Percentiles rank a stretch among this genome's conserved stretches.
Conservation (phyloP, 805 yeast genomes). For the Saturnispora zaruensis region DNA sequence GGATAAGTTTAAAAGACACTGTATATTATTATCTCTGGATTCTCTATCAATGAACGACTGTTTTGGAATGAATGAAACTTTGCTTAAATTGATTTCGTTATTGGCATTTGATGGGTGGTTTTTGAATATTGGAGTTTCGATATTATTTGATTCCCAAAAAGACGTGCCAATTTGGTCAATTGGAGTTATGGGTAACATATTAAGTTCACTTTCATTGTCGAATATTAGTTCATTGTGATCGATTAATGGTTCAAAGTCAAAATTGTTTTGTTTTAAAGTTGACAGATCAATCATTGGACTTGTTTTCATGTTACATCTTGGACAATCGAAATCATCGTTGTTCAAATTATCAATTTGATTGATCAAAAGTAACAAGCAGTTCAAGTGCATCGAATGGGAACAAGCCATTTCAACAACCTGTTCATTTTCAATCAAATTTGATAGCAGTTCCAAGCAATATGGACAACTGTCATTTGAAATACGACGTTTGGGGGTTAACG, state of each 20-base stretch:
- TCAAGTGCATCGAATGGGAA: conserved; percentile 36
- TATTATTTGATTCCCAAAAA: conserved; percentile 13
- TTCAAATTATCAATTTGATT: background rate
- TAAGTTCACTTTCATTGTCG: background rate
- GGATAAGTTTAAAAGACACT: conserved; percentile 20
- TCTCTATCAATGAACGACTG: conserved; percentile 16
- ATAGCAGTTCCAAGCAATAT: conserved; percentile 37
- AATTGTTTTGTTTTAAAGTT: conserved; percentile 3
- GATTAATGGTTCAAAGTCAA: conserved; percentile 1
- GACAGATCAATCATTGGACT: conserved; percentile 3
- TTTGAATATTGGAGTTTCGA: background rate
- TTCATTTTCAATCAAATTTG: conserved; percentile 35
- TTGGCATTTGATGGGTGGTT: background rate
- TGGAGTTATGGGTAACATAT: conserved; percentile 18
- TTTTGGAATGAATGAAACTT: conserved; percentile 23
- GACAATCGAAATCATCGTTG: conserved; percentile 11
- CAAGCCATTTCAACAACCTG: conserved; percentile 34
- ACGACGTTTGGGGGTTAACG: conserved; percentile 5
- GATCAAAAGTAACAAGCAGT: conserved; percentile 31
- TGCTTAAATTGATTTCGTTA: conserved; percentile 13
- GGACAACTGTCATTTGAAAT: conserved; percentile 27
- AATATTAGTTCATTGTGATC: background rate
- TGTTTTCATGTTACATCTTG: conserved; percentile 8
- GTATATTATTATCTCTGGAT: conserved; percentile 13
- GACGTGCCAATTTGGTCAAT: conserved; percentile 18